These are phyloP conservation scores for Polytrichum formosum DNA, from an alignment of 225 moss, liverwort and hornwort genomes.

Conservation along the genomic window DNA sequence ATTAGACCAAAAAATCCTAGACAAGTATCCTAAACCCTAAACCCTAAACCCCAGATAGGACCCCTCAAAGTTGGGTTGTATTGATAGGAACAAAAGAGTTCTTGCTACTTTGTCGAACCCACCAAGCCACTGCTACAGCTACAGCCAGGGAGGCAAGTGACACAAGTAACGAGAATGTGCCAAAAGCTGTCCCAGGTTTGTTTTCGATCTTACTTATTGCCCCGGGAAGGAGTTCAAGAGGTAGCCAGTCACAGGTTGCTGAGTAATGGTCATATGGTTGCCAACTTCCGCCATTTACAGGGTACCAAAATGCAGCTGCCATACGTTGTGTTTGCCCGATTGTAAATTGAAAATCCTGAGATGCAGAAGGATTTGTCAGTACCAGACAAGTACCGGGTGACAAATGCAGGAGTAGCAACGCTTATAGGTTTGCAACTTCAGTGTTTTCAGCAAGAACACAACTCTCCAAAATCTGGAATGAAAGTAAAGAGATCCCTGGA, in stretches of 20 bases:
- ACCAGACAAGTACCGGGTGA: too few relatives aligned
- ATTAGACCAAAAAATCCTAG: too few relatives aligned
- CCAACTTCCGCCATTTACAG: conserved; percentile 51
- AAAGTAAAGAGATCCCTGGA: too few relatives aligned
- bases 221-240: conserved; percentile 55
- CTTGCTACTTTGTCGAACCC: conserved; percentile 44
- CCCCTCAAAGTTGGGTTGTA: conserved; percentile 2
- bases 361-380: background rate
- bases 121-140: conserved; percentile 51
- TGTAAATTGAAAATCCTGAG: conserved; percentile 87
- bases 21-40: too few relatives aligned
- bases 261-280: conserved; percentile 64
- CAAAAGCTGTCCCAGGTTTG: conserved; percentile 25
- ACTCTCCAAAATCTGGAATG: too few relatives aligned
- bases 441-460: too few relatives aligned
- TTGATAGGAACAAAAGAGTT: conserved; percentile 46
- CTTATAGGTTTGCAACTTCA: too few relatives aligned
- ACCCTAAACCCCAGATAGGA: too few relatives aligned
- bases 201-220: conserved; percentile 9
- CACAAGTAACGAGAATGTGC: conserved; percentile 36
- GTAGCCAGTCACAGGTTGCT: conserved; percentile 92
- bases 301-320: conserved; percentile 88
- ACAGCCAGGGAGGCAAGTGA: conserved; percentile 44
- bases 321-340: conserved; percentile 62
- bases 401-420: too few relatives aligned